phyloP scores from a whole-genome alignment of 441 rosid species.

The Euphorbia celastroides region DNA sequence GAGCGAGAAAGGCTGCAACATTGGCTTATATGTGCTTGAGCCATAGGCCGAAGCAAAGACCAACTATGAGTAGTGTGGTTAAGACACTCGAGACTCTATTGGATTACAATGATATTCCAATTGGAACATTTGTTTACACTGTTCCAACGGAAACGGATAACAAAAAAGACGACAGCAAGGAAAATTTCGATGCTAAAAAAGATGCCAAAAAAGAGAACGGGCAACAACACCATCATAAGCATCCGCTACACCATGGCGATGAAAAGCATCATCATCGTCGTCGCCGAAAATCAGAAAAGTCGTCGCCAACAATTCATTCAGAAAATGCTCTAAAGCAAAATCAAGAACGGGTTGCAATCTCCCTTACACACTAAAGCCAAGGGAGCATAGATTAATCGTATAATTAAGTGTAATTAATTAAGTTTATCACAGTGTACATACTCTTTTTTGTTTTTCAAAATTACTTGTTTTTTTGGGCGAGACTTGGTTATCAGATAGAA shows the following conservation, averaged over 20 bases:
- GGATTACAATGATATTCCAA: constrained; percentile 40
- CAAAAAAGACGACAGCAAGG: constrained; percentile 24
- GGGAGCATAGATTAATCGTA: constrained; percentile 18
- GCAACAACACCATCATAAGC: constrained; percentile 31
- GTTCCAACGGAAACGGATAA: constrained; percentile 31
- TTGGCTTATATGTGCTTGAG: constrained; percentile 58
- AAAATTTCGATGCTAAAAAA: constrained; percentile 21
- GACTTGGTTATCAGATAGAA: background rate
- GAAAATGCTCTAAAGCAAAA: constrained; percentile 27
- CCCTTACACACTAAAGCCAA: constrained; percentile 38
- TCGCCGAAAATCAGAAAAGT: constrained; percentile 22
- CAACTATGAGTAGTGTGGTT: constrained; percentile 59
- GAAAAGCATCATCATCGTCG: constrained; percentile 20
- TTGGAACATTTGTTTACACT: constrained; percentile 42
- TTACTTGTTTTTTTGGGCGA: background rate
- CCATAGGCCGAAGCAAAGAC: constrained; percentile 64
- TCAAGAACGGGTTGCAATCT: constrained; percentile 36
- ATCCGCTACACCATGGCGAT: constrained; percentile 24
- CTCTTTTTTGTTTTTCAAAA: background rate
- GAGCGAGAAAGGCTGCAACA: constrained; percentile 54
- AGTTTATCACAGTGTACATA: constrained; percentile 1
- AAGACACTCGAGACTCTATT: constrained; percentile 48
- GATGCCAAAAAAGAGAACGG: constrained; percentile 31
- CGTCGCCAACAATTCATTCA: constrained; percentile 29
- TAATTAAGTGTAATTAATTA: constrained; percentile 1